Conservation (phyloP, 2,329 filamentous ascomycete genomes). For the Aureobasidium subglaciale region DNA sequence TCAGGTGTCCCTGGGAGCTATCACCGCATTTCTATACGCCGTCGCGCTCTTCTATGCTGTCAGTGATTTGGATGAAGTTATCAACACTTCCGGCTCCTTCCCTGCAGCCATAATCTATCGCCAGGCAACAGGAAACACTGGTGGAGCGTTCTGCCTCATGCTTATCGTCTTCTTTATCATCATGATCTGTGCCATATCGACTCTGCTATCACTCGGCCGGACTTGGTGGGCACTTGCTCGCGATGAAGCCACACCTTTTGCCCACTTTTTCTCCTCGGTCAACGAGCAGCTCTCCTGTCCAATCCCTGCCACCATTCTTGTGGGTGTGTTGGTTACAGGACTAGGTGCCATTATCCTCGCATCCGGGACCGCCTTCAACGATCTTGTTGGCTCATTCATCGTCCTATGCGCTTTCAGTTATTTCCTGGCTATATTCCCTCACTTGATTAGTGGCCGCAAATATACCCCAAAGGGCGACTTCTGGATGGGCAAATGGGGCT, state of each 20-base stretch:
- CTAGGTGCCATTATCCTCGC: constrained; percentile 31
- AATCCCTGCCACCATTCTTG: constrained; percentile 52
- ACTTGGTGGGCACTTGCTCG: constrained; percentile 50
- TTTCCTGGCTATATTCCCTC: constrained; percentile 30
- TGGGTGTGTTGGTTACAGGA: constrained; percentile 43
- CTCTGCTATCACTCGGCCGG: constrained; percentile 42
- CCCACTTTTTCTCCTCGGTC: constrained; percentile 46
- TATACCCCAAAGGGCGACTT: constrained; percentile 29
- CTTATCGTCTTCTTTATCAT: constrained; percentile 50
- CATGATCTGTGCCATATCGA: constrained; percentile 44
- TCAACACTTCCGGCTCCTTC: constrained; percentile 35
- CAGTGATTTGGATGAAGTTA: constrained; percentile 36
- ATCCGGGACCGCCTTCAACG: constrained; percentile 28
- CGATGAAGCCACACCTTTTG: constrained; percentile 55
- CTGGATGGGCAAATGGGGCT: constrained; percentile 29
- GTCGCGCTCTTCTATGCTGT: constrained; percentile 47
- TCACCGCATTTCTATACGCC: constrained; percentile 41
- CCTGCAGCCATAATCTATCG: constrained; percentile 42
- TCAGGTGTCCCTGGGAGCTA: constrained; percentile 43
- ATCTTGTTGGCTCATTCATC: constrained; percentile 32
- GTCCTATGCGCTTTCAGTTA: constrained; percentile 30
- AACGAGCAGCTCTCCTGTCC: constrained; percentile 51
- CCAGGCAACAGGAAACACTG: constrained; percentile 42
- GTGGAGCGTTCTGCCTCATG: constrained; percentile 51
- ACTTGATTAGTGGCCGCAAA: constrained; percentile 27